Percentiles rank a stretch among this genome's conserved stretches.
Evolutionary conservation across 1,284 basidiomycete genomes (phyloP).

Genomic region (Tremellales sp.): DNA sequence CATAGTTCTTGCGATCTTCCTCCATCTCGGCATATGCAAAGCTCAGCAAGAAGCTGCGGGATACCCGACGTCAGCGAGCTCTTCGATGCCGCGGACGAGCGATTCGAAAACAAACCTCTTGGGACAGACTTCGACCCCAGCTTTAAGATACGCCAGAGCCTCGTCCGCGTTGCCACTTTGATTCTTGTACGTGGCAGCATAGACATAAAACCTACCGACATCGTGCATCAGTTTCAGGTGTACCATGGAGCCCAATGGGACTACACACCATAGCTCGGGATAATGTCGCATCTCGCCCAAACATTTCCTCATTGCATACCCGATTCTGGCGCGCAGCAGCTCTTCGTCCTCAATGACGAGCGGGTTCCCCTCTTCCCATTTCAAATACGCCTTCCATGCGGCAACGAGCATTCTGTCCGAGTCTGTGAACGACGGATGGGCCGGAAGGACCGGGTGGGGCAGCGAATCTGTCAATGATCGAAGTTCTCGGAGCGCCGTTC

Average conservation of each 20-base stretch:
- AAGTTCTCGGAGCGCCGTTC: conserved; percentile 79
- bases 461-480: conserved; percentile 62
- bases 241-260: background rate
- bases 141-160: conserved; percentile 71
- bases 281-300: conserved; percentile 88
- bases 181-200: conserved; percentile 78
- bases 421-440: conserved; percentile 66
- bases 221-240: conserved; percentile 1
- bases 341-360: conserved; percentile 76
- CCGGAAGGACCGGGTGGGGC: conserved; percentile 63
- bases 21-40: conserved; percentile 84
- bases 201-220: conserved; percentile 71
- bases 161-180: conserved; percentile 76
- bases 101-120: conserved; percentile 55
- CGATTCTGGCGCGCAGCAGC: conserved; percentile 65
- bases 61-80: conserved; percentile 7
- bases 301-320: conserved; percentile 76
- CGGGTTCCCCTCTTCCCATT: conserved; percentile 95
- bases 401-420: conserved; percentile 70
- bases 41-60: conserved; percentile 73
- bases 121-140: conserved; percentile 85
- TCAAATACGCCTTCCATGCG: conserved; percentile 86
- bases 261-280: conserved; percentile 80
- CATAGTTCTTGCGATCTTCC: conserved; percentile 63
- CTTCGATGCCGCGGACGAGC: background rate